Base-by-base conservation (phyloP, 192 early-diverging fungal species). In the Mycoemilia scoparia region DNA sequence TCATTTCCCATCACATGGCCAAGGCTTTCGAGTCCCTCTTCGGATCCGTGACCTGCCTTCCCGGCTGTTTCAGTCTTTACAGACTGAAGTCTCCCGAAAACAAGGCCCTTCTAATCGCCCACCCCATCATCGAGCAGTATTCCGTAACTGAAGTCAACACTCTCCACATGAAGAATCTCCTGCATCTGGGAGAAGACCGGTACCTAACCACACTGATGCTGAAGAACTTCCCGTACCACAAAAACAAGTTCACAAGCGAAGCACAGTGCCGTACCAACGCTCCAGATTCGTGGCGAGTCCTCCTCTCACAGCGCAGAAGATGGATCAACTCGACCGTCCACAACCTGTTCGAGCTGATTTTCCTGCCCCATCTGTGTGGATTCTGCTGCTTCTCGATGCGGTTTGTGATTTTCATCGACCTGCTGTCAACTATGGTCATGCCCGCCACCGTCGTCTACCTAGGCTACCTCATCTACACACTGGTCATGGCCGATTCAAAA, bases 271-370 rank as follows among this genome's bases (percentile, higher is more conserved):
- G 69, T 44, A 98, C 93, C 15, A 78, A 70, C 28, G 93, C 83
- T 8, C 93, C 93, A 4, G 93, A 95, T 52, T 71, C 72, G 37
- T 95, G 87, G 87, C 65, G 72, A 34, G 82, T 98, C 26, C 64
- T 98, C 17, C 57, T 98, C 26, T 98, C 93, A 9, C 93, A 98
- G 53, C 79, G 93, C 40, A 83, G 93, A 59, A 80, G 93, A 38
- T 98, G 93, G 93, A 98, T 98, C 49, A 98, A 98, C 65, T 92
- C 88, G 34, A 98, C 93, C 2, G 81, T 98, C 4, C 93, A 98
- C 67, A 98, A 98, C 48, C 65, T 95, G 51, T 71, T 90, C 48
- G 93, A 98, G 51, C 63, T 98, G 22, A 54, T 88, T 19, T 73
- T 86, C 49, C 59, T 98, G 44, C 81, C 81, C 19, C 86, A 93